Conservation (phyloP, 2,329 filamentous ascomycete species). For the Sporothrix brunneoviolacea region DNA sequence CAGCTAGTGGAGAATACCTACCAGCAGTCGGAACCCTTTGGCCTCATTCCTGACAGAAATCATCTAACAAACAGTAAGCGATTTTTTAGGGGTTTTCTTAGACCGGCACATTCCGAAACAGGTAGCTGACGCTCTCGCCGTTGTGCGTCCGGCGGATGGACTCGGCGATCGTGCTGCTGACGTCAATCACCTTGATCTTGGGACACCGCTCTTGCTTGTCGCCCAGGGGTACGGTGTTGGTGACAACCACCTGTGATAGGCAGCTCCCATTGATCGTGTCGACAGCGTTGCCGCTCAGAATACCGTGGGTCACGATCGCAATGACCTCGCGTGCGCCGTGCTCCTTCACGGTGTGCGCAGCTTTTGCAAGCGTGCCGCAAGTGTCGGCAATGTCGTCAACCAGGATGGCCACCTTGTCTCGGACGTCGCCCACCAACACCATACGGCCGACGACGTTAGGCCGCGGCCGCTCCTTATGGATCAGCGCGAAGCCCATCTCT, state of each 20-base stretch:
- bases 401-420: constrained; percentile 85
- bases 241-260: constrained; percentile 75
- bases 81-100: too few species aligned
- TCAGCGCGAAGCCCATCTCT: constrained; percentile 84
- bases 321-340: constrained; percentile 84
- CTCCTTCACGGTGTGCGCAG: constrained; percentile 78
- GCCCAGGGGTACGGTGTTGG: constrained; percentile 76
- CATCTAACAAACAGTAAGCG: too few species aligned
- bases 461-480: constrained; percentile 90
- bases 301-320: constrained; percentile 61
- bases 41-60: too few species aligned
- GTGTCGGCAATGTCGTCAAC: constrained; percentile 52
- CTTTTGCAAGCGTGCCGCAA: constrained; percentile 64
- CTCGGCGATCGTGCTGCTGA: constrained; percentile 73
- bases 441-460: constrained; percentile 77
- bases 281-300: constrained; percentile 63
- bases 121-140: constrained; percentile 56
- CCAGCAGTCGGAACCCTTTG: too few species aligned
- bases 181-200: constrained; percentile 84
- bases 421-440: constrained; percentile 92
- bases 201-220: constrained; percentile 70
- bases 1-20: too few species aligned
- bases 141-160: constrained; percentile 64
- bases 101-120: constrained; percentile 60
- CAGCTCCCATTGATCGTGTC: constrained; percentile 75